Evolutionary conservation across 2,329 filamentous ascomycete species (phyloP), one percentile per base, ranked within the genome.

Genomic region (Teratosphaeria destructans): DNA sequence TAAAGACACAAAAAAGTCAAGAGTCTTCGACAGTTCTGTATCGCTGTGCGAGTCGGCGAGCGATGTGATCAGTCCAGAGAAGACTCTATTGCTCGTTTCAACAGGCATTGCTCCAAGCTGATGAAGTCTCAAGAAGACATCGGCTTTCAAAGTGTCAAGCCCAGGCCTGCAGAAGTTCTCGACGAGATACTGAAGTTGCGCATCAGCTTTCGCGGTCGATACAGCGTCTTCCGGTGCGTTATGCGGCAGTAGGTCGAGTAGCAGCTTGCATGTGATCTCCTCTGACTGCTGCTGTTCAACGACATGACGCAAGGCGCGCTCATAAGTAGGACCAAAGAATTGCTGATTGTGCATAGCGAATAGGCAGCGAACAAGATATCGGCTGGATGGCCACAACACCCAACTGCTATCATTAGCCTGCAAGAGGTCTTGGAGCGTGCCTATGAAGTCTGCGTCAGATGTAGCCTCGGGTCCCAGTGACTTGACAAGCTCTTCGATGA

Each of bases 361-460:
- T 0, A 95, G 76, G 11, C 85, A 83, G 0, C 85, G 82, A 7
- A 91, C 76, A 0, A 96, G 72, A 56, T 86, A 81, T 1, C 81
- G 73, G 1, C 90, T 92, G 0, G 88, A 56, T 34, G 29, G 83
- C 0, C 89, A 91, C 1, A 81, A 73, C 2, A 92, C 74, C 16
- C 94, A 75, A 1, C 77, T 74, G 0, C 81, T 76, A 14, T 87
- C 76, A 61, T 85, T 77, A 1, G 82, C 75, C 23, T 77, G 72
- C 4, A 87, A 73, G 52, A 88, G 83, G 0, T 56, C 47, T 3
- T 70, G 62, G 0, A 79, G 60, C 5, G 69, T 58, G 3, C 75
- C 67, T 3, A 77, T 72, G 12, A 85, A 72, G n/a, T 73, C 69
- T 14, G 72, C 62, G 12, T 77, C 75, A 2, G 67, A 65, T 39